phyloP scores from a whole-genome alignment of 2,329 filamentous ascomycete genomes.

The Colletotrichum musae region DNA sequence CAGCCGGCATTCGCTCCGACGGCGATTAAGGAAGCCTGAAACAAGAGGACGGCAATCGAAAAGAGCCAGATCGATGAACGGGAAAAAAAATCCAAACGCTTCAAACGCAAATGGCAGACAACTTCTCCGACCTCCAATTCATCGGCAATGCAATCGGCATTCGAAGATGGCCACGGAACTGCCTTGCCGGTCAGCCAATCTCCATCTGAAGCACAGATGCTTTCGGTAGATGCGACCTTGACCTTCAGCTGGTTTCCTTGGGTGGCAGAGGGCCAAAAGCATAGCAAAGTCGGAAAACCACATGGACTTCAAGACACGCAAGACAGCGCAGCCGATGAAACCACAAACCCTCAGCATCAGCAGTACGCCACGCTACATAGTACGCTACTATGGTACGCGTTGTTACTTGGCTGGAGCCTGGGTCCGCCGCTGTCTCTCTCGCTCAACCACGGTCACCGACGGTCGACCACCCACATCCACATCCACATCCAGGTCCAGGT shows the following conservation, averaged over 20 bases:
- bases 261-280: background rate
- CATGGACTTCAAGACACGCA: background rate
- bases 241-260: background rate
- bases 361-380: no score
- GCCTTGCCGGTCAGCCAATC: background rate
- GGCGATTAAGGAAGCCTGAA: slow-evolving; percentile 30
- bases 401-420: no score
- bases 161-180: slow-evolving; percentile 8
- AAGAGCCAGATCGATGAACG: slow-evolving; percentile 1
- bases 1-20: slow-evolving; percentile 22
- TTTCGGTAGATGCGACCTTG: background rate
- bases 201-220: background rate
- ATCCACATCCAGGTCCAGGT: background rate
- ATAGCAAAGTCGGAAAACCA: background rate
- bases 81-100: slow-evolving; percentile 1
- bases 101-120: background rate
- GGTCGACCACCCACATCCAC: no score
- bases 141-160: slow-evolving; percentile 30
- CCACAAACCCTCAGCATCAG: slow-evolving; percentile 14
- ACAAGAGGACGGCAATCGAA: slow-evolving; percentile 28
- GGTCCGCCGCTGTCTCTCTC: slow-evolving; percentile 1
- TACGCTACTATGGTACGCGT: no score
- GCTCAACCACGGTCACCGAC: slow-evolving; percentile 16
- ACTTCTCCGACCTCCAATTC: background rate
- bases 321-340: background rate